Conservation (phyloP, 306 rosid genomes). For the Albizia julibrissin region DNA sequence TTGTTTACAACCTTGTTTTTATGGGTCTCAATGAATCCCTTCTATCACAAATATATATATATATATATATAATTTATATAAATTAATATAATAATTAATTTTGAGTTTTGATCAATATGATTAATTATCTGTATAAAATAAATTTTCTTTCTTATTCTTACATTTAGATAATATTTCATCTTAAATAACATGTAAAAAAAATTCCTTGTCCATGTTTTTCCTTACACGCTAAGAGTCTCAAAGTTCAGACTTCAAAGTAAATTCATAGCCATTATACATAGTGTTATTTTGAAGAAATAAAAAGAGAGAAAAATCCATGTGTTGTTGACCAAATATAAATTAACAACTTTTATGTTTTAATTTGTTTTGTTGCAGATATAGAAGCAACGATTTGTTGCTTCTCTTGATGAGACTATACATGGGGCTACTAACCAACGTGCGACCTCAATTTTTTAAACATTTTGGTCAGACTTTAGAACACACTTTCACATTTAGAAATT, state of each 20-base stretch:
- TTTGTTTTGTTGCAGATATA: slow-evolving; percentile 14
- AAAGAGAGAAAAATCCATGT: neutral
- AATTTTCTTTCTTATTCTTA: neutral
- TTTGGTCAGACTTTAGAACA: neutral
- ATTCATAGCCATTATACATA: neutral
- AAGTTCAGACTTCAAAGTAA: neutral
- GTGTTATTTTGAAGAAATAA: no score
- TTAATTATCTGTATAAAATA: neutral
- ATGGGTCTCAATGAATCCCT: neutral
- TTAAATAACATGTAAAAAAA: neutral
- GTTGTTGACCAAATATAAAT: neutral
- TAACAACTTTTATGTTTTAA: neutral
- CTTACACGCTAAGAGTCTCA: neutral
- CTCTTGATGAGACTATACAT: slow-evolving; percentile 16
- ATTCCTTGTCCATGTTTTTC: neutral
- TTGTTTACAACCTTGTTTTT: neutral
- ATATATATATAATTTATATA: no score
- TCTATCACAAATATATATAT: no score
- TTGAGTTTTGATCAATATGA: neutral
- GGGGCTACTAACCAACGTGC: slow-evolving; percentile 3
- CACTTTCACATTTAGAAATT: neutral
- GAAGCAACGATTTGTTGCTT: neutral
- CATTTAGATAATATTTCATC: neutral
- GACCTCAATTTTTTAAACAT: neutral
- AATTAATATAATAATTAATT: no score